Conservation (phyloP, 148 eudicot genomes). For the Spergularia bocconei region DNA sequence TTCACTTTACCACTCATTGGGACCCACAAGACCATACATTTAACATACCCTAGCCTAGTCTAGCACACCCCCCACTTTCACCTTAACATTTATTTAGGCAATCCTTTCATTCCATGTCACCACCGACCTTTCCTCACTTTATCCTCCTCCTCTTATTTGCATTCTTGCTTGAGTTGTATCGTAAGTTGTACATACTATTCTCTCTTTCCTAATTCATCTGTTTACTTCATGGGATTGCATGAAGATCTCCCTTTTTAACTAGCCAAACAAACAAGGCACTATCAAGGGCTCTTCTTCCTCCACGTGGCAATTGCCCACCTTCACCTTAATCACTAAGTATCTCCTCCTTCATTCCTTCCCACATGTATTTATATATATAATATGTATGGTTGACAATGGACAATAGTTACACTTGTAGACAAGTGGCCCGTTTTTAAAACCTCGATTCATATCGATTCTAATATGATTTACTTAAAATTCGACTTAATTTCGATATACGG, state of each 20-base stretch:
- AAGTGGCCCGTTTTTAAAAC: no score
- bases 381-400: no score
- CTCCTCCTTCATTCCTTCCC: neutral
- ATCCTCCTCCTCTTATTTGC: slow-evolving; percentile 13
- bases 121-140: slow-evolving; percentile 39
- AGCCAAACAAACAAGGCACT: slow-evolving; percentile 39
- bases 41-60: slow-evolving; percentile 7
- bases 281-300: slow-evolving; percentile 39
- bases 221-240: slow-evolving; percentile 37
- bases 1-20: slow-evolving; percentile 30
- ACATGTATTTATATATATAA: neutral
- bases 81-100: slow-evolving; percentile 20
- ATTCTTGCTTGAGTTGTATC: neutral
- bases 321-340: slow-evolving; percentile 45
- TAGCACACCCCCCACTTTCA: slow-evolving; percentile 5
- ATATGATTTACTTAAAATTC: no score
- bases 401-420: no score
- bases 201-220: slow-evolving; percentile 30
- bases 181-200: neutral
- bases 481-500: no score
- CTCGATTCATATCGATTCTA: no score
- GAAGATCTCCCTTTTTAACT: slow-evolving; percentile 23
- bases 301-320: slow-evolving; percentile 45
- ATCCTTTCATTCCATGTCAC: slow-evolving; percentile 25
- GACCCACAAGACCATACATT: slow-evolving; percentile 9